These are phyloP conservation scores for Neonothopanus nambi DNA, from an alignment of 1,284 basidiomycete genomes.

Conservation along the genomic window DNA sequence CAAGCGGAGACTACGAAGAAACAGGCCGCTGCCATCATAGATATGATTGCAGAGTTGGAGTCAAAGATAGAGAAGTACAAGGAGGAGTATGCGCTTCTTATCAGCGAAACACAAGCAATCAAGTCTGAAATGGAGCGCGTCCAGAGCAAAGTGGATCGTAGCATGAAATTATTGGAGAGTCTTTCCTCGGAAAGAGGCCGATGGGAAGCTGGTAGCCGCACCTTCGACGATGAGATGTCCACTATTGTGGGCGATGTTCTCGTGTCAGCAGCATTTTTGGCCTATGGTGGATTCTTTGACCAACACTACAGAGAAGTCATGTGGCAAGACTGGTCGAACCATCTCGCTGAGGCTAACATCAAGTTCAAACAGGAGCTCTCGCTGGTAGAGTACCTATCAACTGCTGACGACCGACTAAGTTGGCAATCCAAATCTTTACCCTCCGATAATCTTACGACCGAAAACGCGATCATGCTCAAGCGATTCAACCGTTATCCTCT, in stretches of 20 bases:
- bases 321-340: constrained; percentile 94
- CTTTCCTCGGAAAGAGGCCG: constrained; percentile 93
- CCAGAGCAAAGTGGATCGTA: constrained; percentile 94
- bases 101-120: constrained; percentile 97
- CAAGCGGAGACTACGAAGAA: constrained; percentile 94
- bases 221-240: constrained; percentile 98
- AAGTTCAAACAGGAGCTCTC: constrained; percentile 93
- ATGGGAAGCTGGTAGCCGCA: constrained; percentile 95
- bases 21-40: constrained; percentile 86
- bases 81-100: constrained; percentile 95
- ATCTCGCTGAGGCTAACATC: constrained; percentile 88
- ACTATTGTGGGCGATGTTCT: constrained; percentile 98
- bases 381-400: constrained; percentile 94
- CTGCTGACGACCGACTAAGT: constrained; percentile 92
- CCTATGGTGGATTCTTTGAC: constrained; percentile 98
- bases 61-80: constrained; percentile 94
- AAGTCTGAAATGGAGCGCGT: constrained; percentile 98
- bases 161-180: constrained; percentile 93
- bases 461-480: constrained; percentile 99
- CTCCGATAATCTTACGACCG: constrained; percentile 92
- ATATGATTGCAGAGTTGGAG: constrained; percentile 93
- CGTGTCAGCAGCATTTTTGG: constrained; percentile 94
- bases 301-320: constrained; percentile 97
- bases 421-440: constrained; percentile 97
- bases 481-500: constrained; percentile 98